These are phyloP conservation scores for Claviceps pazoutovae DNA, from an alignment of 2,329 filamentous ascomycete species.

Conservation along the genomic window DNA sequence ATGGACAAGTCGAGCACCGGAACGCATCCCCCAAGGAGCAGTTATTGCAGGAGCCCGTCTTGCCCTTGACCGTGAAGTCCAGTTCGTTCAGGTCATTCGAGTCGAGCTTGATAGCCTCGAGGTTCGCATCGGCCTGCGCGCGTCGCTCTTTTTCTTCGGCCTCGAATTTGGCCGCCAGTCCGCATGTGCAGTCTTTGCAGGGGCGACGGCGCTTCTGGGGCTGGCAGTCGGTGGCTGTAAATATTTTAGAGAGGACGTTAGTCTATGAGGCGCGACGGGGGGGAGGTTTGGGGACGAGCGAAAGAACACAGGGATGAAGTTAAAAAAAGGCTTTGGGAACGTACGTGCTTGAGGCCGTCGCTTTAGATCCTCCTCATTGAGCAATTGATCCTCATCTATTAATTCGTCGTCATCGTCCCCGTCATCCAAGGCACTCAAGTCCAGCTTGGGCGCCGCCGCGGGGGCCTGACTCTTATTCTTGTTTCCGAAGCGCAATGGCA, in stretches of 20 bases:
- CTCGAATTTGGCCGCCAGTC: slow-evolving; percentile 70
- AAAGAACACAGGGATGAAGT: not conserved
- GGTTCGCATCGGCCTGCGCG: slow-evolving; percentile 48
- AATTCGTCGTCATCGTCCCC: slow-evolving; percentile 59
- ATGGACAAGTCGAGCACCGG: slow-evolving; percentile 60
- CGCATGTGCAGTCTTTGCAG: slow-evolving; percentile 97
- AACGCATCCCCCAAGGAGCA: slow-evolving; percentile 89
- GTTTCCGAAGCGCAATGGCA: slow-evolving; percentile 31
- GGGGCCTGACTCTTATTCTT: slow-evolving; percentile 19
- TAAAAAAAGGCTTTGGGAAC: slow-evolving; percentile 23
- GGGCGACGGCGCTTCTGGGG: slow-evolving; percentile 85
- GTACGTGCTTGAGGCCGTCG: slow-evolving; percentile 67
- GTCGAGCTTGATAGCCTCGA: slow-evolving; percentile 57
- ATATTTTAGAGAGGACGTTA: not conserved
- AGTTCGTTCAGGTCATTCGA: slow-evolving; percentile 70
- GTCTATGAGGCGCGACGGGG: not conserved
- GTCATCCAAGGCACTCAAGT: slow-evolving; percentile 40
- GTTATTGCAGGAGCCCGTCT: slow-evolving; percentile 88
- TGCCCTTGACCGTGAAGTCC: slow-evolving; percentile 95
- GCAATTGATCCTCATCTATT: slow-evolving; percentile 78
- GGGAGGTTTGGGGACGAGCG: not conserved
- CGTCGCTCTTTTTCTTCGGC: slow-evolving; percentile 69
- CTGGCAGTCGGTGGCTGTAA: slow-evolving; percentile 63
- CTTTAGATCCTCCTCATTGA: slow-evolving; percentile 74
- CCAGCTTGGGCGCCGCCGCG: slow-evolving; percentile 28